Evolutionary conservation across 495 filamentous ascomycete species (phyloP), one percentile per base, ranked within the genome.

Genomic region (Oleoguttula mirabilis): DNA sequence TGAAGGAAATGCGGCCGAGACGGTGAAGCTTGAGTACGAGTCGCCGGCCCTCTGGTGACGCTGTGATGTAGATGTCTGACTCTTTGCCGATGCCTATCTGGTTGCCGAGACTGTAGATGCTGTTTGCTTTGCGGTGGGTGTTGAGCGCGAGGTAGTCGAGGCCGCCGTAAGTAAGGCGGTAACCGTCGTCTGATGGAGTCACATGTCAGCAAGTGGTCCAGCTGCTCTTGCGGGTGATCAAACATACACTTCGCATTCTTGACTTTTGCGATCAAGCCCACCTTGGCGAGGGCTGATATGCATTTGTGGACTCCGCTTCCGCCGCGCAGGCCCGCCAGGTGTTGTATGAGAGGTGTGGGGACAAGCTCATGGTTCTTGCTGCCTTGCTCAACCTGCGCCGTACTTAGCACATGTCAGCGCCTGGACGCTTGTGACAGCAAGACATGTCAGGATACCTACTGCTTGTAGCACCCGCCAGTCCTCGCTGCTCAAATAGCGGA

Each of bases 11-110:
- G 52, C 90, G 81, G 32, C 90, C 90, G 1, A 99, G 75, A 23
- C 88, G 79, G 65, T 95, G 84, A 61, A 94, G 88, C 66, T 95
- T 95, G 47, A 95, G 71, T 28, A 94, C 78, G 17, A 66, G 71
- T 54, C 88, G 82, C 10, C 54, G 48, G 44, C 68, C 67, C 14
- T 47, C 44, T 21, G 56, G 51, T 54, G 81, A 72, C 32, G 90
- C 85, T 32, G 93, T 87, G 25, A 94, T 79, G 62, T 85, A 79
- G 58, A 99, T 96, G 62, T 99, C 90, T 52, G 77, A 84, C 65
- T 99, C 90, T 65, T 99, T 99, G 52, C 90, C 90, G 6, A 95
- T 84, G 39, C 92, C 90, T 50, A 99, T 82, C 56, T 93, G 88
- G 64, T 81, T 88, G 36, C 90, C 90, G 19, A 94, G 84, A 43